Conservation (phyloP, 1,284 basidiomycete species). For the Melanopsichium pennsylvanicum region DNA sequence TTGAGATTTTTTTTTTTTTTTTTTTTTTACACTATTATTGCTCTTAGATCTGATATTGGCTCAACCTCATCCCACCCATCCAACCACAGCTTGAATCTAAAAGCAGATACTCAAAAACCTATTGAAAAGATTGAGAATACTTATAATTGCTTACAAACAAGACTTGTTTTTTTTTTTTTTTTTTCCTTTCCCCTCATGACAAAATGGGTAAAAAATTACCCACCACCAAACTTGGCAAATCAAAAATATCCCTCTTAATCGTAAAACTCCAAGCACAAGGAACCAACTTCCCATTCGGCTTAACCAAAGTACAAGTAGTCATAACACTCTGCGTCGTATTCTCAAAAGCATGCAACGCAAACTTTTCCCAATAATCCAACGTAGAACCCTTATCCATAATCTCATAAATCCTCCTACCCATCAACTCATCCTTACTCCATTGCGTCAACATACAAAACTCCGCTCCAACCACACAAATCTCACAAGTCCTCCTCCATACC, state of each 20-base stretch:
- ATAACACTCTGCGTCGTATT: slow-evolving; percentile 63
- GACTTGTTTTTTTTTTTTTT: too few relatives aligned
- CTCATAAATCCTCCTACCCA: slow-evolving; percentile 63
- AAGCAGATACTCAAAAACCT: too few relatives aligned
- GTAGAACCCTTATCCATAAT: slow-evolving; percentile 64
- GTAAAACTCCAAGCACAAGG: slow-evolving; percentile 64
- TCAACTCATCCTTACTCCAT: slow-evolving; percentile 59
- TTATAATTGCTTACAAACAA: too few relatives aligned
- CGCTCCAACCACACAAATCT: slow-evolving; percentile 93
- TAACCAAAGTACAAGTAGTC: slow-evolving; percentile 57
- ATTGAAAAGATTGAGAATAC: too few relatives aligned
- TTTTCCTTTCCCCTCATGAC: too few relatives aligned
- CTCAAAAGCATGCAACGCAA: slow-evolving; percentile 64
- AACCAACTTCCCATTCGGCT: slow-evolving; percentile 56
- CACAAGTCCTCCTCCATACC: slow-evolving; percentile 97
- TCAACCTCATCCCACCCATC: too few relatives aligned
- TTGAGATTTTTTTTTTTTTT: too few relatives aligned
- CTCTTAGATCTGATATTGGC: too few relatives aligned
- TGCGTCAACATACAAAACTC: slow-evolving; percentile 91
- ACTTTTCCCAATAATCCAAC: slow-evolving; percentile 64
- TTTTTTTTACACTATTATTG: too few relatives aligned
- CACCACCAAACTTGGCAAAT: slow-evolving; percentile 57
- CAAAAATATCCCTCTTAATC: slow-evolving; percentile 65
- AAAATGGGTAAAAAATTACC: slow-evolving; percentile 27
- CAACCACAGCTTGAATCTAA: too few relatives aligned